Evolutionary conservation across 2,329 filamentous ascomycete genomes (phyloP).

Genomic region (Aureobasidium subglaciale): DNA sequence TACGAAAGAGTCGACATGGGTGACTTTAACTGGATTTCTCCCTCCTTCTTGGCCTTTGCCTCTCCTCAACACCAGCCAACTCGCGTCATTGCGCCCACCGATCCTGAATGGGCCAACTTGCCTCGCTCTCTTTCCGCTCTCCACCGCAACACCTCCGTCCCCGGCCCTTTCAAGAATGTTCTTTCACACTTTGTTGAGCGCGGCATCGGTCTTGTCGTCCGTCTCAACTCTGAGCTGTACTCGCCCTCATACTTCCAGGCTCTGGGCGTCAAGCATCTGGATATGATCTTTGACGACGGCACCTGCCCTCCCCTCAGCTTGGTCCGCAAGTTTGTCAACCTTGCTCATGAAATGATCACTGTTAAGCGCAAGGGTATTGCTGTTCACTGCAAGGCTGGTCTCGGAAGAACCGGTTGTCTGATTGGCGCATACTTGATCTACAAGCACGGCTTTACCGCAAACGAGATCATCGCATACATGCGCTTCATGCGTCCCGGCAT

Average conservation of each 20-base stretch:
- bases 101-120: slow-evolving; percentile 65
- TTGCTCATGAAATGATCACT: slow-evolving; percentile 91
- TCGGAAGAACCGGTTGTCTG: slow-evolving; percentile 89
- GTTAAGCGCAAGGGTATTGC: slow-evolving; percentile 88
- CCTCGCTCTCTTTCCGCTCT: slow-evolving; percentile 71
- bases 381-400: slow-evolving; percentile 96
- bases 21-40: slow-evolving; percentile 99
- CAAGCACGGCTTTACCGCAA: slow-evolving; percentile 91
- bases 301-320: slow-evolving; percentile 84
- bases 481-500: slow-evolving; percentile 97
- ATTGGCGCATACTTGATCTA: slow-evolving; percentile 98
- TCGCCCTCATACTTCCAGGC: slow-evolving; percentile 96
- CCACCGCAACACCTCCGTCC: slow-evolving; percentile 58
- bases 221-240: slow-evolving; percentile 92
- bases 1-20: slow-evolving; percentile 96
- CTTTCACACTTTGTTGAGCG: slow-evolving; percentile 79
- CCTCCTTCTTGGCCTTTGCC: slow-evolving; percentile 90
- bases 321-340: slow-evolving; percentile 90
- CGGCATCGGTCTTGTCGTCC: slow-evolving; percentile 87
- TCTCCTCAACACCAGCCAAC: slow-evolving; percentile 81
- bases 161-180: slow-evolving; percentile 91
- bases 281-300: slow-evolving; percentile 99
- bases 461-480: slow-evolving; percentile 95
- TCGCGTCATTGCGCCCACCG: slow-evolving; percentile 62
- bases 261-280: slow-evolving; percentile 86